Evolutionary conservation across 306 rosid species (phyloP).

Genomic region (Fragaria nilgerrensis): DNA sequence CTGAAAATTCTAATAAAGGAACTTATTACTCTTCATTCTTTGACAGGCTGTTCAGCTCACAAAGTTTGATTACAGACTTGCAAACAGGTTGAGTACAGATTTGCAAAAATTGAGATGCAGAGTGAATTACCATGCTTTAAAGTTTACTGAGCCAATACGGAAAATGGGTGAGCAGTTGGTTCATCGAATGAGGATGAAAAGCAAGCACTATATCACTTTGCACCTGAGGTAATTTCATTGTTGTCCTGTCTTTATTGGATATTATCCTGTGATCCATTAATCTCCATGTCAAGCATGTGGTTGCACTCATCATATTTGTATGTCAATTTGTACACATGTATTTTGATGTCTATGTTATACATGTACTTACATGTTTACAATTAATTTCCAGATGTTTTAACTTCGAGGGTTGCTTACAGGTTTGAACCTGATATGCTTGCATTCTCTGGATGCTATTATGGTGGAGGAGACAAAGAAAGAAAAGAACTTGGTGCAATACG

Average conservation of each 20-base stretch:
- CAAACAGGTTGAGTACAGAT: constrained; percentile 85
- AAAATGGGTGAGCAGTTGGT: constrained; percentile 80
- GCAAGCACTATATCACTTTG: constrained; percentile 80
- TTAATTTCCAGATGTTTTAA: background rate
- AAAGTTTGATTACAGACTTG: constrained; percentile 95
- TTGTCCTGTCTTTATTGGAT: constrained; percentile 10
- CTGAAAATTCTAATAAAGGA: constrained; percentile 26
- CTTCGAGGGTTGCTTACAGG: constrained; percentile 36
- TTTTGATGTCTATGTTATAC: background rate
- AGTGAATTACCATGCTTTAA: constrained; percentile 92
- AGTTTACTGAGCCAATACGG: constrained; percentile 65
- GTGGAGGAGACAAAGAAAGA: constrained; percentile 95
- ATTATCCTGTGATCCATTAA: background rate
- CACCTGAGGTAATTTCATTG: constrained; percentile 70
- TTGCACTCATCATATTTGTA: background rate
- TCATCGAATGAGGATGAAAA: constrained; percentile 69
- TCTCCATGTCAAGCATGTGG: background rate
- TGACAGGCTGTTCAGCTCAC: constrained; percentile 92
- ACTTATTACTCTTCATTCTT: constrained; percentile 36
- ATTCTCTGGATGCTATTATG: constrained; percentile 96
- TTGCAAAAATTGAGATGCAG: constrained; percentile 94
- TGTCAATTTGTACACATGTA: background rate
- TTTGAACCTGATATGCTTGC: constrained; percentile 99
- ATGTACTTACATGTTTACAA: background rate
- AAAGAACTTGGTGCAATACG: constrained; percentile 79